Base-by-base conservation (phyloP, 2,329 filamentous ascomycete genomes). In the Kalmusia sp. region DNA sequence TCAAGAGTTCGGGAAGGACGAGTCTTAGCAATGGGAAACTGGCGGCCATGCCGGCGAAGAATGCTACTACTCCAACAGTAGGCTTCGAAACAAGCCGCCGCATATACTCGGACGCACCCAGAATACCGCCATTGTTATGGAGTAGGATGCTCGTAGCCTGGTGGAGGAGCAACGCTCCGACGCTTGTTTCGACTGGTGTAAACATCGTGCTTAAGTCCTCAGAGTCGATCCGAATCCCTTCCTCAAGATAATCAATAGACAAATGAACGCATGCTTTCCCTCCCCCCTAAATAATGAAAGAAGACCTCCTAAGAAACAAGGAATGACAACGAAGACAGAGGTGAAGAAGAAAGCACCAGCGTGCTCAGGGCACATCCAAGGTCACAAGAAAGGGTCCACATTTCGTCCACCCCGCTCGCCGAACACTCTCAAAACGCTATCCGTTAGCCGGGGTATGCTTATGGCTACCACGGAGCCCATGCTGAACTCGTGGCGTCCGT, bases 151-250 rank as follows among this genome's bases (percentile, higher is more conserved):
- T 79, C 1, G 80, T 80, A 38, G 79, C 76, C 61, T 82, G 79
- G 51, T 80, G 80, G 43, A 84, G 72, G 48, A 84, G 67, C 11
- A 83, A 45, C 2, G 81, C 80, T 15, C 81, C 81, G 9, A 83
- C 62, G 5, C 77, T 75, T 12, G 81, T 82, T 58, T 83, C 76
- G 22, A 83, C 49, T 0, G 81, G 80, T 1, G 81, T 83, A 59
- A 84, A 83, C 81, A 84, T 83, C 1, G 7, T 56, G 24, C 24
- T 39, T 4, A 38, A 12, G 27, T 28, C 27, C 27, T 9, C 33
- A 21, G 21, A 14, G 5, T n/a, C 11, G 22, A n/a, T 49, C 25
- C 6, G 19, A 15, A 4, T 3, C 34, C 17, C 21, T 15, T 24
- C 6, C 21, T 28, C 17, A 17, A 14, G 3, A 45, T 15, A 49